Conservation (phyloP, 208 protist genomes). For the Plasmodiophora brassicae region DNA sequence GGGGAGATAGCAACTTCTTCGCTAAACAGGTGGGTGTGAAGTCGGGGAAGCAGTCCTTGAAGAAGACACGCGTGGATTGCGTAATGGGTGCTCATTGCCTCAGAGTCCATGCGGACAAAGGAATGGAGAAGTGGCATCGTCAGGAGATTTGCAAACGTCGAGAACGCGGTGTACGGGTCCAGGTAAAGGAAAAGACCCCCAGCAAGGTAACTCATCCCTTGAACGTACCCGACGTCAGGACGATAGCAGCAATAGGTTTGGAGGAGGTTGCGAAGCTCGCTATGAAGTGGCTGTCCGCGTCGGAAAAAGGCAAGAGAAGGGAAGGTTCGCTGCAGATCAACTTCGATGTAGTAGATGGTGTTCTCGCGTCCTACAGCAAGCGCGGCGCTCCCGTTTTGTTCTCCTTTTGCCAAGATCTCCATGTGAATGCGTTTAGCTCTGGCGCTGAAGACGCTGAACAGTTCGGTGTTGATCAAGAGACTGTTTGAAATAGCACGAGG, state of each 20-base stretch:
- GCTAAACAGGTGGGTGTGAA: background rate
- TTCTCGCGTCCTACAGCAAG: slow-evolving; percentile 8
- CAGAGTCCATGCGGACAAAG: slow-evolving; percentile 5
- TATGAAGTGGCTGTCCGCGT: slow-evolving; percentile 10
- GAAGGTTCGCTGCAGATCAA: slow-evolving; percentile 48
- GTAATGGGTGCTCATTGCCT: background rate
- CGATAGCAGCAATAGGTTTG: slow-evolving; percentile 42
- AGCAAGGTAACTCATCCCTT: slow-evolving; percentile 48
- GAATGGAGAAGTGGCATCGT: slow-evolving; percentile 10
- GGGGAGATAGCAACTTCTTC: background rate
- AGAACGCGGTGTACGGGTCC: slow-evolving; percentile 22
- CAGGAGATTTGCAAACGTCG: slow-evolving; percentile 32
- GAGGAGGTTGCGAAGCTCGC: slow-evolving; percentile 39
- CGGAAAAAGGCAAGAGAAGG: slow-evolving; percentile 41
- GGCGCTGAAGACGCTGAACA: slow-evolving; percentile 17
- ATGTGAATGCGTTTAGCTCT: background rate
- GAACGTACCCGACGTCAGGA: slow-evolving; percentile 49
- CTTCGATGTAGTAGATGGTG: slow-evolving; percentile 33
- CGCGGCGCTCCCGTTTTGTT: background rate
- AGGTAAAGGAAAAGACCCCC: slow-evolving; percentile 40
- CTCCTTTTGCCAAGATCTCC: background rate
- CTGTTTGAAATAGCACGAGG: background rate
- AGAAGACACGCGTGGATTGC: background rate
- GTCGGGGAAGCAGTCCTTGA: background rate
- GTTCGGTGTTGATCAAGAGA: slow-evolving; percentile 9